phyloP scores from a whole-genome alignment of 768 basidiomycete species.

The Tylopilus felleus region DNA sequence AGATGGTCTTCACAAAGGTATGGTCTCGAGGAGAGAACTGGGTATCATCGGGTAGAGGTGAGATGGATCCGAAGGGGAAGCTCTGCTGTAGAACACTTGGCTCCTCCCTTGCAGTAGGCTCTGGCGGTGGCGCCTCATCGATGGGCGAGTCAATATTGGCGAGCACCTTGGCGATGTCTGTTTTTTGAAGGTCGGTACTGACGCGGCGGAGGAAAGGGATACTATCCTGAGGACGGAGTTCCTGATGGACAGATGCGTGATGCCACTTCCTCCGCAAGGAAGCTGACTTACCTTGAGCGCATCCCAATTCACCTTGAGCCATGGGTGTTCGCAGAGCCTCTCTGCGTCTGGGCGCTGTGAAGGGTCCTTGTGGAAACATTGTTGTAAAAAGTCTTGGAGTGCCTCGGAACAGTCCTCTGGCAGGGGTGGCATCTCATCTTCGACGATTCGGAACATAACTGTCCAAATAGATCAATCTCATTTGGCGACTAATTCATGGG shows the following conservation, averaged over 20 bases:
- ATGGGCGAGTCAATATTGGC: constrained; percentile 36
- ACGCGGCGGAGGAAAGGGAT: constrained; percentile 93
- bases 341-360: constrained; percentile 78
- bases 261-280: not conserved
- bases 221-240: constrained; percentile 88
- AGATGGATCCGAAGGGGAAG: constrained; percentile 35
- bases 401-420: constrained; percentile 77
- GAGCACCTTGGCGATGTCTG: constrained; percentile 56
- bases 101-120: constrained; percentile 42
- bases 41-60: constrained; percentile 32
- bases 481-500: not conserved
- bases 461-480: constrained; percentile 7
- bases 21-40: constrained; percentile 66
- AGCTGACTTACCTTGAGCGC: constrained; percentile 60
- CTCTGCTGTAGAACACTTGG: constrained; percentile 37
- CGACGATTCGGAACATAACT: constrained; percentile 99
- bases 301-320: constrained; percentile 81
- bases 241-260: constrained; percentile 37
- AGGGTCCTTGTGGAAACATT: constrained; percentile 91
- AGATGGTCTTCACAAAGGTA: constrained; percentile 87
- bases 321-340: constrained; percentile 82
- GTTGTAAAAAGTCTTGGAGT: constrained; percentile 74
- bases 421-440: constrained; percentile 84
- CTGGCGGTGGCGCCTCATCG: constrained; percentile 41
- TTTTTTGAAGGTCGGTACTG: constrained; percentile 79